Evolutionary conservation across 768 basidiomycete genomes (phyloP).

Genomic region (Cystobasidium ongulense): DNA sequence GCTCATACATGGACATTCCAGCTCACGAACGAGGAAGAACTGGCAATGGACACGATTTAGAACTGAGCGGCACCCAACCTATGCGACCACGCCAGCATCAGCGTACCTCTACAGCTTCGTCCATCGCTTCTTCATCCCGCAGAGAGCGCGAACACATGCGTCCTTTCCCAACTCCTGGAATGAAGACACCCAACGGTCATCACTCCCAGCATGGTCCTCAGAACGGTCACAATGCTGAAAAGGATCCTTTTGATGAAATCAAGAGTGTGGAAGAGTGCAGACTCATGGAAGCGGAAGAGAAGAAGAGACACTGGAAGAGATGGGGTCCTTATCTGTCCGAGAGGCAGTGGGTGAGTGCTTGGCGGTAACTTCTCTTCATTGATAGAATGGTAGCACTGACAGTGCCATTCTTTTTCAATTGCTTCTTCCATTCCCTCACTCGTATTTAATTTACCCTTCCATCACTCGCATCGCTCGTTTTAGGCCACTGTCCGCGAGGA

Average conservation of each 20-base stretch:
- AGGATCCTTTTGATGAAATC: slow-evolving; percentile 35
- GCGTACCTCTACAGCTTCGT: not conserved
- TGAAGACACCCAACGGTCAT: slow-evolving; percentile 29
- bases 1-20: not conserved
- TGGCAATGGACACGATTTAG: not conserved
- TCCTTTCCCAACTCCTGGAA: slow-evolving; percentile 42
- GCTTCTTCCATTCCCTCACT: slow-evolving; percentile 29
- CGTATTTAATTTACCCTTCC: slow-evolving; percentile 32
- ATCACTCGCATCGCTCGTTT: not conserved
- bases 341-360: slow-evolving; percentile 74
- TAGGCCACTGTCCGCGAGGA: slow-evolving; percentile 98
- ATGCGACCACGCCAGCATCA: slow-evolving; percentile 23
- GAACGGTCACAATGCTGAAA: not conserved
- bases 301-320: slow-evolving; percentile 88
- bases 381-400: too few relatives aligned
- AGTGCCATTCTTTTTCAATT: not conserved
- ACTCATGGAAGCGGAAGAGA: slow-evolving; percentile 65
- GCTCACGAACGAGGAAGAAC: slow-evolving; percentile 5
- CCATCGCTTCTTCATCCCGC: not conserved
- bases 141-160: slow-evolving; percentile 33
- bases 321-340: slow-evolving; percentile 98
- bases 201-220: not conserved
- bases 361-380: not conserved
- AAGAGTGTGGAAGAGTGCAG: slow-evolving; percentile 61
- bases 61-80: not conserved